Conservation (phyloP, 2,329 filamentous ascomycete species). For the Dothideomycetes sp. region DNA sequence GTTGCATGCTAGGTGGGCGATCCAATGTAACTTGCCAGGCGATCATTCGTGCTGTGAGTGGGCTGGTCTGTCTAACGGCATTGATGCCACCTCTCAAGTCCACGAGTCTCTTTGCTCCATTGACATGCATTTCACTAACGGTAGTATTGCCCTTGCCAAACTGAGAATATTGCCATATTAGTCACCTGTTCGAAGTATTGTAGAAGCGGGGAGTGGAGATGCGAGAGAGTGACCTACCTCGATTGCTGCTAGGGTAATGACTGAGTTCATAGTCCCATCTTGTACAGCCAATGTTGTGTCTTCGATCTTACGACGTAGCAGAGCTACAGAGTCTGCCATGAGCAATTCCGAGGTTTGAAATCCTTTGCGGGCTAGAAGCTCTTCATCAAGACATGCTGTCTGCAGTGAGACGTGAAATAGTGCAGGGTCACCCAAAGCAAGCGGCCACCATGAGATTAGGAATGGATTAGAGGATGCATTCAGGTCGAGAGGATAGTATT, state of each 20-base stretch:
- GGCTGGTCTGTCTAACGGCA: constrained; percentile 3
- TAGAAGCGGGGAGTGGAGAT: not conserved
- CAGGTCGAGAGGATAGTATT: constrained; percentile 6
- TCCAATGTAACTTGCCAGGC: not conserved
- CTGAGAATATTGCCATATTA: not conserved
- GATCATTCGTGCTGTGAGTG: constrained; percentile 3
- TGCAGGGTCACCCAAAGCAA: constrained; percentile 3
- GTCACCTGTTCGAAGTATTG: not conserved
- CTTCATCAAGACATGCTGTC: constrained; percentile 5
- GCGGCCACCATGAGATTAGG: constrained; percentile 5
- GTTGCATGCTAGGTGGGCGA: no score
- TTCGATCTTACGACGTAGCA: constrained; percentile 1
- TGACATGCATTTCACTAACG: constrained; percentile 1
- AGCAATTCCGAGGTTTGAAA: constrained; percentile 2
- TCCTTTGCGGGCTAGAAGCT: not conserved
- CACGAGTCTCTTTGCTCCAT: constrained; percentile 1
- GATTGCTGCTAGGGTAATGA: constrained; percentile 4
- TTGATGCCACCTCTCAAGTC: constrained; percentile 1
- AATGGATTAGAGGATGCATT: constrained; percentile 1
- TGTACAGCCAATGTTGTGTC: not conserved
- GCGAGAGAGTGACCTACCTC: constrained; percentile 1
- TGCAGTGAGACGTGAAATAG: constrained; percentile 5
- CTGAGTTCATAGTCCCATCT: constrained; percentile 5
- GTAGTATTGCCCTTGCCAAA: constrained; percentile 4
- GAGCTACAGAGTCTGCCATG: constrained; percentile 3